These are phyloP conservation scores for Beauveria brongniartii DNA, from an alignment of 2,329 filamentous ascomycete genomes.

Conservation along the genomic window DNA sequence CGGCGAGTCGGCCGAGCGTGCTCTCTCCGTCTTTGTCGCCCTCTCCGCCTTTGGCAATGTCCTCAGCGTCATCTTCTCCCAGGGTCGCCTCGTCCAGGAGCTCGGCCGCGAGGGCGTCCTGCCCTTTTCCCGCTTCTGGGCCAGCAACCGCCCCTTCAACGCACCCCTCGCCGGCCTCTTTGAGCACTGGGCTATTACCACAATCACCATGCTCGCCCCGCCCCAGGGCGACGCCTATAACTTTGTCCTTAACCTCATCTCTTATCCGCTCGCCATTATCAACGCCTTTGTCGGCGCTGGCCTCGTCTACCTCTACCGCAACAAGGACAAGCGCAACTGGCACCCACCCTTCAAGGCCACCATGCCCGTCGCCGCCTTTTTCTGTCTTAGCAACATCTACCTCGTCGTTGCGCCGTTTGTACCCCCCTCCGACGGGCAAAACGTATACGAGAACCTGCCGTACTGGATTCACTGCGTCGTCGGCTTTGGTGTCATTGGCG, in stretches of 20 bases:
- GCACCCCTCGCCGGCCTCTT: constrained; percentile 53
- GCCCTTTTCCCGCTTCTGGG: constrained; percentile 54
- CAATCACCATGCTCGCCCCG: constrained; percentile 58
- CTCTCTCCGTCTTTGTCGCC: constrained; percentile 57
- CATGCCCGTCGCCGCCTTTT: constrained; percentile 48
- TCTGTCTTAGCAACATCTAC: constrained; percentile 53
- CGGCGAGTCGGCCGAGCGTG: constrained; percentile 45
- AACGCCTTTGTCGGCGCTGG: constrained; percentile 47
- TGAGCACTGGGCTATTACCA: constrained; percentile 55
- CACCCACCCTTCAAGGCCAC: constrained; percentile 46
- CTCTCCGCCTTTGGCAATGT: constrained; percentile 62
- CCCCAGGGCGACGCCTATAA: constrained; percentile 61
- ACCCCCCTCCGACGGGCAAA: constrained; percentile 42
- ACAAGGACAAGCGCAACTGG: constrained; percentile 41
- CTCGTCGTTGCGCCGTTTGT: constrained; percentile 53
- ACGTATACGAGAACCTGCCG: constrained; percentile 44
- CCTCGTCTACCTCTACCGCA: constrained; percentile 45
- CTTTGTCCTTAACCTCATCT: constrained; percentile 55
- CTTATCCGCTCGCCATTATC: constrained; percentile 53
- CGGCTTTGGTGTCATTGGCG: constrained; percentile 44
- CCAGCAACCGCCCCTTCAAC: constrained; percentile 56
- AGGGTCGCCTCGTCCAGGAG: constrained; percentile 58
- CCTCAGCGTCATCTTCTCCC: constrained; percentile 59
- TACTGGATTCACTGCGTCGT: constrained; percentile 53
- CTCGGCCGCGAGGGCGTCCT: constrained; percentile 59